phyloP scores from a whole-genome alignment of 75 land plant species.

The Chamaecyparis obtusa region DNA sequence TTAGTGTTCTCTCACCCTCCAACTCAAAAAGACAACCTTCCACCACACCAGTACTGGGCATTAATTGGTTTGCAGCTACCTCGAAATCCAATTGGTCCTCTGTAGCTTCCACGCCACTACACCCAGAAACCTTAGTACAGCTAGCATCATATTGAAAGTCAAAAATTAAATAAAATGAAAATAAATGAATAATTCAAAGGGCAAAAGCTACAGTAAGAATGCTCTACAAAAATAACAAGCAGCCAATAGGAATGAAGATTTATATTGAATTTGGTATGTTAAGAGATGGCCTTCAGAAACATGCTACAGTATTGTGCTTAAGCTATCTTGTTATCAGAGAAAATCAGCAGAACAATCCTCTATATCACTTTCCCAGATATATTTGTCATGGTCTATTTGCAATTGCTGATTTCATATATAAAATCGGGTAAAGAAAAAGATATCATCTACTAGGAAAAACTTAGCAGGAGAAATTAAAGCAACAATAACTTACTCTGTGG shows the following conservation, averaged over 20 bases:
- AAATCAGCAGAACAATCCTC: neutral
- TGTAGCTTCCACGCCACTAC: neutral
- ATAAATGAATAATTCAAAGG: neutral
- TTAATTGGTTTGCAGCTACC: neutral
- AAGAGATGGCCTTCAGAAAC: neutral
- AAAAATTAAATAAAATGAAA: neutral
- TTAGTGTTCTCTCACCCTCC: neutral
- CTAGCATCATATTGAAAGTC: neutral
- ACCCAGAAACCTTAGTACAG: neutral
- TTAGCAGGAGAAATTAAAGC: no score
- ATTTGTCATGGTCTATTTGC: no score
- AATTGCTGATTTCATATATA: no score
- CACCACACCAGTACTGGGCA: neutral
- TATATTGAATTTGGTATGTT: neutral
- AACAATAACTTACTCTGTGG: no score
- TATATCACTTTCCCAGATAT: no score
- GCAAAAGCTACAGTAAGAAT: neutral
- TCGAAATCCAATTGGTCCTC: neutral
- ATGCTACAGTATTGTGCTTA: neutral
- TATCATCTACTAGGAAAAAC: no score
- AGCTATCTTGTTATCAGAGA: neutral
- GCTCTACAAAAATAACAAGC: neutral
- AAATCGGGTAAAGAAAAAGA: no score
- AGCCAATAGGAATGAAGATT: neutral
- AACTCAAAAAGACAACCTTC: constrained; percentile 11